Base-by-base conservation (phyloP, 257 asterid species). In the Jasminum sambac region DNA sequence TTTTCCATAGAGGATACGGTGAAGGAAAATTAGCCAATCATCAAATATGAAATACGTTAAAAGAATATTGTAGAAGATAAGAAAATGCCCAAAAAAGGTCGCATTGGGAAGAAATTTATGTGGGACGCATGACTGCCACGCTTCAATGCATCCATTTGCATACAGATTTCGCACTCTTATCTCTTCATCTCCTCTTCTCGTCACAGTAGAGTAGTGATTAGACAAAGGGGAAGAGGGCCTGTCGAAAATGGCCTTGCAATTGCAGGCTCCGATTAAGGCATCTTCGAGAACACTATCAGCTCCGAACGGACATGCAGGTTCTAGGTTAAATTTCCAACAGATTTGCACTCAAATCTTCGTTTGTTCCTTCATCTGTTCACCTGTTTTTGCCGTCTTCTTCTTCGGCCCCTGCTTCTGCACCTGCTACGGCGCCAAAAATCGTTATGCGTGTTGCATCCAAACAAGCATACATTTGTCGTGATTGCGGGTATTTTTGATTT, bases 381-480 rank as follows among this genome's bases (percentile, higher is more conserved):
- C 84, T 83, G 0, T 67, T 88, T 77, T 73, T 77, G 44, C 89
- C 92, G 4, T 72, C 38, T 7, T 39, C 42, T 24, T 69, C 84
- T 24, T 69, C 84, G 17, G 5, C 70, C 30, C 23, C 72, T 39
- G 3, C 23, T 50, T 24, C 59, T 48, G 9, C 59, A n/a, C 85
- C 90, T 5, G 81, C 89, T 8, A 55, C 91, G 61, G 86, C 96
- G 0, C 91, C 94, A 0, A 89, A 80, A 71, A 77, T 89, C 83
- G 76, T 89, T 17, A 93, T 93, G 98, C 90, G 92, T 1, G 82
- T 87, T 0, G 80, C 97, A 63, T 83, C 95, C 74, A 94, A 90
- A 61, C 97, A 94, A 76, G 85, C 97, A 72, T 94, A 90, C 74
- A 86, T 94, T 74, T 94, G 98, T 84, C 92, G 98, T 17, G 97